Evolutionary conservation across 768 basidiomycete species (phyloP), one percentile per base, ranked within the genome.

Genomic region (Kwoniella shandongensis): DNA sequence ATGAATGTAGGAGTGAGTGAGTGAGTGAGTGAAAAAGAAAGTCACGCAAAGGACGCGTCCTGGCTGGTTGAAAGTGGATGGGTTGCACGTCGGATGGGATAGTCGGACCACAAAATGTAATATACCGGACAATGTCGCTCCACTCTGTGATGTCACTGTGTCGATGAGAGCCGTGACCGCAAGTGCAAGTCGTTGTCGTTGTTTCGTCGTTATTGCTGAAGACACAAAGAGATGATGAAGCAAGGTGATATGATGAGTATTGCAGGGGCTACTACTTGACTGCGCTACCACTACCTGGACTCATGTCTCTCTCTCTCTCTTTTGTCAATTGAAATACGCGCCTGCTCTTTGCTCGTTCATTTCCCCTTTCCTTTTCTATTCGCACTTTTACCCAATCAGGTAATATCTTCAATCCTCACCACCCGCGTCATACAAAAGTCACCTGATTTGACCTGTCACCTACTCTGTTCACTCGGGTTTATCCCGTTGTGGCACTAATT

Each of bases 41-140:
- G 25, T 49, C 48, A 58, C 36, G 30, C 39, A 58, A 51, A 46
- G 56, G 20, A 51, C 56, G 56, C 56, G 56, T 58, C 44, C 50
- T 46, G 44, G 30, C 15, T 6, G 18, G 27, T 25, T 27, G 36
- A 32, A 17, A 35, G 8, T n/a, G 30, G 25, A n/a, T 45, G 20
- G 17, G 22, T 29, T 56, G 56, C 41, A 44, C 44, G 56, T 51
- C 41, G 48, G 36, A 44, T 58, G 56, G 41, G 50, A 26, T 36
- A 22, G 29, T 51, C 4, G 50, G 32, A 4, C 20, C 39, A n/a
- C n/a, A 32, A 32, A 32, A 6, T 32, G 32, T 13, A 13, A 32
- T 32, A 32, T 32, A 13, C 13, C n/a, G n/a, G n/a, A n/a, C n/a
- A 13, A 32, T 6, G 32, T 32, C 32, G 32, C 32, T 32, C 32